Conservation (phyloP, 2,329 filamentous ascomycete genomes). For the Exophiala viscosa region DNA sequence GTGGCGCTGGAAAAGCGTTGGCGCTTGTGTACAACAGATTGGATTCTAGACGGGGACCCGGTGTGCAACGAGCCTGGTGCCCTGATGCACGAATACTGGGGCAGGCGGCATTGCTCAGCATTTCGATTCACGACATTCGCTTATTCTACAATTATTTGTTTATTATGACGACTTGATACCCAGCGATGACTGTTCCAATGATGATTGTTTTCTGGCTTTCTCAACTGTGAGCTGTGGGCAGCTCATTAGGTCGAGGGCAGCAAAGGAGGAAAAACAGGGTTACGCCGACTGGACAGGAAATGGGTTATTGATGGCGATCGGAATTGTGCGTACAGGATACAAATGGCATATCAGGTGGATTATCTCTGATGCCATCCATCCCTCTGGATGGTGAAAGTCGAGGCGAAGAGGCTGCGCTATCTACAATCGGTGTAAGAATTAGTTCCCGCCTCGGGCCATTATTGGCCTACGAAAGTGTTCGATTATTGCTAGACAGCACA, state of each 20-base stretch:
- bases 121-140: neutral
- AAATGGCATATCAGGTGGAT: neutral
- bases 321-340: neutral
- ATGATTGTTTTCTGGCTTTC: neutral
- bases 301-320: neutral
- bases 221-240: neutral
- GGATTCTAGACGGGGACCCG: neutral
- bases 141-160: neutral
- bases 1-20: neutral
- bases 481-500: too few relatives aligned
- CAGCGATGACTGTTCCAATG: neutral
- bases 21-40: neutral
- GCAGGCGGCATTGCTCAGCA: too few relatives aligned
- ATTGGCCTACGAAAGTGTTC: too few relatives aligned
- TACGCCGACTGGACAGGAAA: neutral
- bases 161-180: slow-evolving; percentile 5
- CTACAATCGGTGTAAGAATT: too few relatives aligned
- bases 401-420: too few relatives aligned
- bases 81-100: neutral
- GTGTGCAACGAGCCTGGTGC: neutral
- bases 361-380: too few relatives aligned
- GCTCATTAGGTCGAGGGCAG: neutral
- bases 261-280: neutral
- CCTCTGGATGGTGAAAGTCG: too few relatives aligned
- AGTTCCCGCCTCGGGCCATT: too few relatives aligned